These are phyloP conservation scores for Cadophora gregata DNA, from an alignment of 2,329 filamentous ascomycete genomes.

Conservation along the genomic window DNA sequence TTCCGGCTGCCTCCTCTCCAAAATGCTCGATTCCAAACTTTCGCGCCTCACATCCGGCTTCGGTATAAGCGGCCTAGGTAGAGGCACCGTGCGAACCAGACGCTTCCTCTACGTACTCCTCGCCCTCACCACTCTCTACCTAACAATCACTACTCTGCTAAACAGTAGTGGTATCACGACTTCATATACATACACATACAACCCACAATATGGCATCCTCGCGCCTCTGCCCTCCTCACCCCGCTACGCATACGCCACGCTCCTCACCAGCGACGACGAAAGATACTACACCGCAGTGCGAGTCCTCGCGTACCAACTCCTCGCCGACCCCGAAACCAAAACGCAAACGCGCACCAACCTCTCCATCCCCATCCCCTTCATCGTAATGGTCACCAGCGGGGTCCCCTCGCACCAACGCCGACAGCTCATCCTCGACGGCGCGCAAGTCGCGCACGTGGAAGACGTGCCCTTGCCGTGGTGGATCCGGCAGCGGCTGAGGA, in stretches of 20 bases:
- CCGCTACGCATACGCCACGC: not conserved
- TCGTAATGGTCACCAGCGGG: not conserved
- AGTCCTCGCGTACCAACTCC: not conserved
- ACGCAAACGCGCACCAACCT: too few relatives aligned
- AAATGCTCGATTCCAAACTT: too few relatives aligned
- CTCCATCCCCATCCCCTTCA: not conserved
- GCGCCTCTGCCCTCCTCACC: not conserved
- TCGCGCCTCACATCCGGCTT: too few relatives aligned
- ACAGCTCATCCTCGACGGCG: slow-evolving; percentile 4
- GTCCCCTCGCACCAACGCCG: not conserved
- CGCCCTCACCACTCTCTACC: not conserved
- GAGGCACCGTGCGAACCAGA: too few relatives aligned
- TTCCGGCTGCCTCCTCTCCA: too few relatives aligned
- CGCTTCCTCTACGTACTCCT: too few relatives aligned
- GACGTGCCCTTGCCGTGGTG: not conserved
- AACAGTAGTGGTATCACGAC: too few relatives aligned
- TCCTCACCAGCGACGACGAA: slow-evolving; percentile 7
- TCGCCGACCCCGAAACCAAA: slow-evolving; percentile 5
- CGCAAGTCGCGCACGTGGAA: not conserved
- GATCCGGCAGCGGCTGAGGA: not conserved
- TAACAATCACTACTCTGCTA: not conserved
- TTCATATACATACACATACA: not conserved
- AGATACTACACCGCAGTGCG: not conserved
- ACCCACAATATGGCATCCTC: not conserved
- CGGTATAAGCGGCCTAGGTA: too few relatives aligned